A percentile compares a stretch with the other conserved stretches of the same genome.
Conservation (phyloP, 139 green algal genomes). For the Raphidocelis subcapitata region DNA sequence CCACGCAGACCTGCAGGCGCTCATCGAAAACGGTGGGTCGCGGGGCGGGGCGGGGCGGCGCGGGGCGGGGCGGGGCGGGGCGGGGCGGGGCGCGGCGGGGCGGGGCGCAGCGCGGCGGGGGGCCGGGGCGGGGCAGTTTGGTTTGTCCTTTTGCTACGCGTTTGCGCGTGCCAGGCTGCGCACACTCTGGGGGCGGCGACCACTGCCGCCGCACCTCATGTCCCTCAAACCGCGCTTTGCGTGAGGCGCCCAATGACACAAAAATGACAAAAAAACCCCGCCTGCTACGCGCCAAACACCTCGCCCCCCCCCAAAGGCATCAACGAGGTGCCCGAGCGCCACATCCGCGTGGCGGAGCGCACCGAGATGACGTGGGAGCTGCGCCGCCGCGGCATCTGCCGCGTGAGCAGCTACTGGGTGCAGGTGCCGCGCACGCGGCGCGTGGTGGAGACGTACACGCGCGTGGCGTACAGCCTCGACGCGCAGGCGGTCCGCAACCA, state of each 20-base stretch:
- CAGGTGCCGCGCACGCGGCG: constrained; percentile 42
- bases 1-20: constrained; percentile 59
- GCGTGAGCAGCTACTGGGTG: constrained; percentile 20
- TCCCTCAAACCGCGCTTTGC: background rate
- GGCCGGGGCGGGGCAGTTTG: too few species aligned
- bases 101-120: too few species aligned
- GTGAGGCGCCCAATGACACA: background rate
- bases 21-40: constrained; percentile 52
- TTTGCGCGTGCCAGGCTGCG: too few species aligned
- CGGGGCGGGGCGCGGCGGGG: too few species aligned
- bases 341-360: constrained; percentile 36
- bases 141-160: too few species aligned
- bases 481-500: constrained; percentile 37
- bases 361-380: constrained; percentile 31
- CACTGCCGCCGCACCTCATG: too few species aligned
- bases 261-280: background rate
- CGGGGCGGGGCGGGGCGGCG: background rate
- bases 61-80: too few species aligned
- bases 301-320: constrained; percentile 25
- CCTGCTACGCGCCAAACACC: background rate
- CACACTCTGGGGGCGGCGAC: too few species aligned
- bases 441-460: constrained; percentile 59
- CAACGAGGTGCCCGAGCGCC: constrained; percentile 26
- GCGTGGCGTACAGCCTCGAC: constrained; percentile 45
- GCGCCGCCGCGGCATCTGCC: constrained; percentile 12